These are phyloP conservation scores for Puccinellia tenuiflora DNA, from an alignment of 176 grass and related monocot species.

Conservation along the genomic window DNA sequence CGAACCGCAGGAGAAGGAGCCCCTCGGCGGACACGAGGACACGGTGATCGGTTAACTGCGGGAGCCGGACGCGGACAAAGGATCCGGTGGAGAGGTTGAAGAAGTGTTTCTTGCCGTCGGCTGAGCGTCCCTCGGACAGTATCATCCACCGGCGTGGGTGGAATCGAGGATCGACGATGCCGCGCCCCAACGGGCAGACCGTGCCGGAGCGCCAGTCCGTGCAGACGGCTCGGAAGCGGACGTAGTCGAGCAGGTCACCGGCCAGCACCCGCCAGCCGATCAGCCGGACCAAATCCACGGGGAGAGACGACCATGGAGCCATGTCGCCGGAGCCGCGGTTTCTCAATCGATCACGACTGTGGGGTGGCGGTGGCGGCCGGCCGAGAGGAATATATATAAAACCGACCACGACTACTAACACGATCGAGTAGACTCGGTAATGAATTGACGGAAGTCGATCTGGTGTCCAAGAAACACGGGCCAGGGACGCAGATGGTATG, in stretches of 20 bases:
- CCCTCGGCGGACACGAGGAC: not conserved
- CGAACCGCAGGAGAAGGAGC: not conserved
- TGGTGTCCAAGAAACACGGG: no score
- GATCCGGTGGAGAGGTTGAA: not conserved
- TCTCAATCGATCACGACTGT: no score
- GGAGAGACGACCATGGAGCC: not conserved
- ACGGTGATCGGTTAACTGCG: not conserved
- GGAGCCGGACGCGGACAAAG: not conserved
- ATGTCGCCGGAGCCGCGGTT: not conserved
- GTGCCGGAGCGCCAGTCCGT: not conserved
- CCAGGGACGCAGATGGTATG: no score
- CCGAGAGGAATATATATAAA: no score
- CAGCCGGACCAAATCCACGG: not conserved
- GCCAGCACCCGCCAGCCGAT: not conserved
- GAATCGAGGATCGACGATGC: not conserved
- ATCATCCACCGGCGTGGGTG: not conserved
- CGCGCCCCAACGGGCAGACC: not conserved
- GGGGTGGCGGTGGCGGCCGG: no score
- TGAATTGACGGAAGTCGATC: no score
- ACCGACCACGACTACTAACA: no score
- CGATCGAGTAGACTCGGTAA: no score
- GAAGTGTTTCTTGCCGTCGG: not conserved
- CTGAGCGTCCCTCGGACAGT: not conserved
- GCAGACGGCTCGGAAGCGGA: not conserved
- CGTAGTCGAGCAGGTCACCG: not conserved